phyloP scores from a whole-genome alignment of 345 rosid species.

The Moringa oleifera region DNA sequence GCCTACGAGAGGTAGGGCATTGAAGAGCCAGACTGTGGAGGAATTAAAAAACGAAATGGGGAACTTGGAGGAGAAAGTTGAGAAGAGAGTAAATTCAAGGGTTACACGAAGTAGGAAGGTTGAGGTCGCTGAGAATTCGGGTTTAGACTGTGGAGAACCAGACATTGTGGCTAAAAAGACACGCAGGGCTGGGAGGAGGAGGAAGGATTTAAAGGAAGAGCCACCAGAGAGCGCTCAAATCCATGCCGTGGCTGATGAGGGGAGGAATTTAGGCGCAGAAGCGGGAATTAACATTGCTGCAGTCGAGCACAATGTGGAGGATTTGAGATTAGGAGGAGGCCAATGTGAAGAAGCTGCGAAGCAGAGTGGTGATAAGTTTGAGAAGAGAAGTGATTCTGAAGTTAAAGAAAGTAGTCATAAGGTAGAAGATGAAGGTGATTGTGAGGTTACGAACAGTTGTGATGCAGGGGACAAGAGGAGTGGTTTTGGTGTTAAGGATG shows the following conservation, averaged over 20 bases:
- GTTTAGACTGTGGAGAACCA: slow-evolving; percentile 15
- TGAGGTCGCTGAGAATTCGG: slow-evolving; percentile 14
- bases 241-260: not conserved
- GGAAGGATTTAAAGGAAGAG: slow-evolving; percentile 11
- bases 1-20: slow-evolving; percentile 28
- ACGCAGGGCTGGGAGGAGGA: slow-evolving; percentile 3
- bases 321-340: not conserved
- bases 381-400: not conserved
- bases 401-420: slow-evolving; percentile 1
- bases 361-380: not conserved
- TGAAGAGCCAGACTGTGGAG: slow-evolving; percentile 17
- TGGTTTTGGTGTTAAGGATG: not conserved
- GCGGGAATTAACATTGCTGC: slow-evolving; percentile 1
- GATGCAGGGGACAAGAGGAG: slow-evolving; percentile 1
- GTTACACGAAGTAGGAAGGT: slow-evolving; percentile 20
- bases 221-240: not conserved
- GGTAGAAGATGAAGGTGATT: not conserved
- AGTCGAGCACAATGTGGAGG: slow-evolving; percentile 8
- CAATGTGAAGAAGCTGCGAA: not conserved
- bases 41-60: slow-evolving; percentile 11
- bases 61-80: slow-evolving; percentile 16
- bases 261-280: not conserved
- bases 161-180: slow-evolving; percentile 19
- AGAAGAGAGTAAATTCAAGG: slow-evolving; percentile 15
- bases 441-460: slow-evolving; percentile 7